Percentiles rank a stretch among this genome's conserved stretches.
These are phyloP conservation scores for Quercus mongolica DNA, from an alignment of 306 rosid species.

Conservation along the genomic window DNA sequence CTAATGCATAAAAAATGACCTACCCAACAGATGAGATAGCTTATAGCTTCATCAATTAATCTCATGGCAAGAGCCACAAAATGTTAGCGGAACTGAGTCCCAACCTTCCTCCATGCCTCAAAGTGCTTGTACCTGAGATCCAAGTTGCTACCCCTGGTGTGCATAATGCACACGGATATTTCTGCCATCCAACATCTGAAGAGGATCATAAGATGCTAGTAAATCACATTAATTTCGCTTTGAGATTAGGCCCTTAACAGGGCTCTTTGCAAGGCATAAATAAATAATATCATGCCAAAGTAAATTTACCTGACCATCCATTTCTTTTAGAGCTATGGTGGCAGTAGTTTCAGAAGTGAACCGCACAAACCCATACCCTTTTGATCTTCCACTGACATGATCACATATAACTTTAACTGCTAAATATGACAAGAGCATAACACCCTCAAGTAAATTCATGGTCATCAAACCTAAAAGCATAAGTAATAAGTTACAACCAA, in stretches of 20 bases:
- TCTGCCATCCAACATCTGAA: conserved; percentile 56
- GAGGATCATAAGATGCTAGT: neutral
- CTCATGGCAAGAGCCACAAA: neutral
- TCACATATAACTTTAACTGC: conserved; percentile 66
- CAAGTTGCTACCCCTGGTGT: conserved; percentile 21
- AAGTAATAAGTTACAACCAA: neutral
- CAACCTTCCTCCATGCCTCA: neutral
- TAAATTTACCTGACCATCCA: conserved; percentile 43
- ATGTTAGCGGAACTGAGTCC: neutral
- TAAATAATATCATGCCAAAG: neutral
- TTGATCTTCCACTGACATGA: conserved; percentile 57
- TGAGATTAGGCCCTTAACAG: neutral
- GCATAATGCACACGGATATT: conserved; percentile 51
- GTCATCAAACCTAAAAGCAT: no score
- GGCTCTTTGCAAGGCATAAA: neutral
- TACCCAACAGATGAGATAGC: neutral
- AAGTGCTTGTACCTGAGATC: neutral
- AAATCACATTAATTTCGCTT: neutral
- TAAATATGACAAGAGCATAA: neutral
- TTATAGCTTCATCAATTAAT: neutral
- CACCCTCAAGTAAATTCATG: neutral
- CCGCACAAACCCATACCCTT: conserved; percentile 60
- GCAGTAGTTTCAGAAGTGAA: conserved; percentile 55
- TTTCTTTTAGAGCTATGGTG: conserved; percentile 39
- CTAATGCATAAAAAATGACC: neutral